A percentile compares a stretch with the other conserved stretches of the same genome.
phyloP scores from a whole-genome alignment of 306 rosid species.

The Oxytropis ochrocephala region DNA sequence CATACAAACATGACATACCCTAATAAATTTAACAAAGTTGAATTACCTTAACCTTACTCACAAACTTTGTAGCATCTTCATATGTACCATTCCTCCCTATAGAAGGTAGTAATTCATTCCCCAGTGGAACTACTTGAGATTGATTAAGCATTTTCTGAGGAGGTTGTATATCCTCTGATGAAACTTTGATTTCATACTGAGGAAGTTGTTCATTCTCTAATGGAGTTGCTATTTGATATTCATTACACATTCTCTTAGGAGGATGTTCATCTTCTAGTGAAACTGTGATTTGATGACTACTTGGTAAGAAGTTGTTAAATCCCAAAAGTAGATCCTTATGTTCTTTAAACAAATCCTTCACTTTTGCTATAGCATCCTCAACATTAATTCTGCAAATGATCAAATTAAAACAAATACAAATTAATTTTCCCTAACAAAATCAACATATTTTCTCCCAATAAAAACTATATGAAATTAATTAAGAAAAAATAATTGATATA shows the following conservation, averaged over 20 bases:
- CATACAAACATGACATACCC: no score
- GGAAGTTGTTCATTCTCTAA: constrained; percentile 25
- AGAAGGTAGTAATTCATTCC: constrained; percentile 30
- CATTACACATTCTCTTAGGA: constrained; percentile 39
- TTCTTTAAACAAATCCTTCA: constrained; percentile 86
- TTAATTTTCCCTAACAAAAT: constrained; percentile 12
- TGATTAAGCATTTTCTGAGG: constrained; percentile 39
- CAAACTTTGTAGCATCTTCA: constrained; percentile 54
- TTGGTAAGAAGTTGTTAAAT: constrained; percentile 89
- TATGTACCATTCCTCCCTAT: constrained; percentile 36
- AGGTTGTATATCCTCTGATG: constrained; percentile 28
- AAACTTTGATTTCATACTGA: no score
- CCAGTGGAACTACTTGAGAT: not conserved
- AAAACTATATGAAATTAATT: not conserved
- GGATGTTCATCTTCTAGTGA: constrained; percentile 26
- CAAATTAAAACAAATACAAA: constrained; percentile 14
- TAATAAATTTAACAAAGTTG: no score
- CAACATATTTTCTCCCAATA: not conserved
- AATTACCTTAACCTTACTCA: constrained; percentile 28
- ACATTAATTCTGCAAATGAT: constrained; percentile 60
- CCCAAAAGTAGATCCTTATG: constrained; percentile 75
- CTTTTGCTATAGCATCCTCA: constrained; percentile 69
- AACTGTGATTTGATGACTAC: constrained; percentile 78
- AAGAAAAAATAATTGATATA: not conserved
- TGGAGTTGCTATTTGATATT: constrained; percentile 26